Evolutionary conservation across 2,329 filamentous ascomycete genomes (phyloP).

Genomic region (Thermomyces lanuginosus): DNA sequence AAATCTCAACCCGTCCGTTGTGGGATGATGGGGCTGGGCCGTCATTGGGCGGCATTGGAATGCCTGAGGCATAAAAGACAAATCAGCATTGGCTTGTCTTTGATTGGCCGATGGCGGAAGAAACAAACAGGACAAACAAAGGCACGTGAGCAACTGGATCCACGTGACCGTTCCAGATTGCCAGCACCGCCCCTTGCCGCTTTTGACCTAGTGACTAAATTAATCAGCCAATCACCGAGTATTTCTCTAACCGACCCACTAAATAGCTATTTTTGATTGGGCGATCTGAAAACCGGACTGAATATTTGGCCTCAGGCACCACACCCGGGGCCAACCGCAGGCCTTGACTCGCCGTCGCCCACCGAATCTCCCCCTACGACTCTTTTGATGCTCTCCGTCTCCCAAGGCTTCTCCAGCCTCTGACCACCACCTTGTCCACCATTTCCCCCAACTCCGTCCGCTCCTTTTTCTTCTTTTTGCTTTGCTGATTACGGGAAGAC

Average conservation of each 20-base stretch:
- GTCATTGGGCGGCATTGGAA: conserved; percentile 1
- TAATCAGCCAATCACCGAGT: too few relatives aligned
- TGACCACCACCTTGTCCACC: conserved; percentile 11
- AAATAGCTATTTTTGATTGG: too few relatives aligned
- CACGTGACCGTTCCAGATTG: too few relatives aligned
- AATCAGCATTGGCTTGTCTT: background rate
- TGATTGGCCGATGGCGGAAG: too few relatives aligned
- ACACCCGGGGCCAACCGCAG: conserved; percentile 9
- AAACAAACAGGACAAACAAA: background rate
- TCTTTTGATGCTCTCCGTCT: too few relatives aligned
- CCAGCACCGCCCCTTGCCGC: too few relatives aligned
- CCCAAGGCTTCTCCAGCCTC: conserved; percentile 19
- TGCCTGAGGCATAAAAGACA: conserved; percentile 4
- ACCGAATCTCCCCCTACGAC: too few relatives aligned
- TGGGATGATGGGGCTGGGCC: conserved; percentile 7
- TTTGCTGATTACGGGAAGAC: conserved; percentile 16
- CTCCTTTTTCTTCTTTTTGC: conserved; percentile 10
- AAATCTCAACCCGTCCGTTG: conserved; percentile 3
- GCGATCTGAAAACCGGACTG: too few relatives aligned
- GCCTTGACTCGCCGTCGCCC: conserved; percentile 13
- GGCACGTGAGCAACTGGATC: background rate
- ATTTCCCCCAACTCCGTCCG: conserved; percentile 12
- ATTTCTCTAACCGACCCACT: too few relatives aligned
- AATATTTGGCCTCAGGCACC: conserved; percentile 14
- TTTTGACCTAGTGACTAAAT: too few relatives aligned